phyloP scores from a whole-genome alignment of 1,284 basidiomycete species.

The Earliella scabrosa region DNA sequence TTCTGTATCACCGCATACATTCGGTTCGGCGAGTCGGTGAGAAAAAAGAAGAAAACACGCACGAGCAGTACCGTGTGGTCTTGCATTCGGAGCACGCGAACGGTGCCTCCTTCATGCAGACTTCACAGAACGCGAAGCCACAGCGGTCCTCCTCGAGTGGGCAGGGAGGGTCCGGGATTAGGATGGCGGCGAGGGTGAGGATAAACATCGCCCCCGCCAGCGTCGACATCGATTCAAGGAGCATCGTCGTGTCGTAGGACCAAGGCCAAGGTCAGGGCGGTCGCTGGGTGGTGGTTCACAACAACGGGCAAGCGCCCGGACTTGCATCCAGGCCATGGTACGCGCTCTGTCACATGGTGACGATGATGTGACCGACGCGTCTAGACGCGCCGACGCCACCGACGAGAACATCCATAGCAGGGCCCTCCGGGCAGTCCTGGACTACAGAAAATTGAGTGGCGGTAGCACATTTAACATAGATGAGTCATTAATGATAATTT shows the following conservation, averaged over 20 bases:
- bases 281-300: constrained; percentile 24
- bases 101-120: constrained; percentile 24
- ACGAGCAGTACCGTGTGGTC: constrained; percentile 26
- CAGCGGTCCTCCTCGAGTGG: constrained; percentile 24
- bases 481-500: too few relatives aligned
- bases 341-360: constrained; percentile 20
- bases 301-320: constrained; percentile 4
- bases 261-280: too few relatives aligned
- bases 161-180: constrained; percentile 21
- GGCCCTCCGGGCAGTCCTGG: too few relatives aligned
- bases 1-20: neutral
- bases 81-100: constrained; percentile 23
- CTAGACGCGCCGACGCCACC: too few relatives aligned
- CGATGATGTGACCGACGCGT: constrained; percentile 7
- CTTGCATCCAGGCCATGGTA: neutral
- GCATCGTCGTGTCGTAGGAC: constrained; percentile 11
- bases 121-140: constrained; percentile 25
- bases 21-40: neutral
- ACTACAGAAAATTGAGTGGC: too few relatives aligned
- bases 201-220: constrained; percentile 24
- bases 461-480: too few relatives aligned
- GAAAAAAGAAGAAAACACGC: neutral
- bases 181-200: constrained; percentile 20
- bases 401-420: too few relatives aligned
- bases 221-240: constrained; percentile 24